phyloP scores from a whole-genome alignment of 306 rosid genomes.

The Quercus ilex region DNA sequence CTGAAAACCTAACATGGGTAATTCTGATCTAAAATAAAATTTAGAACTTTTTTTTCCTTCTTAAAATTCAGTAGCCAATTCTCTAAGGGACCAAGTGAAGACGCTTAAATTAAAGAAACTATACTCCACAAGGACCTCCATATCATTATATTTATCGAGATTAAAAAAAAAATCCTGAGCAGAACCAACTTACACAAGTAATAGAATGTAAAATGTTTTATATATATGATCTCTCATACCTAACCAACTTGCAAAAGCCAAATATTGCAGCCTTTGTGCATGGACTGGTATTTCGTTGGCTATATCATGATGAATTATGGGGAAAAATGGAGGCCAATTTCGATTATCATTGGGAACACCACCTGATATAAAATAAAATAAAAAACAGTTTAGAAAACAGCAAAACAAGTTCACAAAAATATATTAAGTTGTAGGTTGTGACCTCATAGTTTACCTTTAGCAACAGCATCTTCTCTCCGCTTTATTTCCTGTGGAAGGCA shows the following conservation, averaged over 20 bases:
- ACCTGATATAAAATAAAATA: slow-evolving; percentile 41
- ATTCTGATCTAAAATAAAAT: too few relatives aligned
- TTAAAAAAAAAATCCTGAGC: background rate
- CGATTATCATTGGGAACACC: slow-evolving; percentile 72
- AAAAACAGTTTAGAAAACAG: slow-evolving; percentile 11
- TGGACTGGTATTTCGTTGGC: slow-evolving; percentile 93
- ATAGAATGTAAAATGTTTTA: slow-evolving; percentile 9
- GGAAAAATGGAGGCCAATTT: slow-evolving; percentile 98
- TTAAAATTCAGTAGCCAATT: background rate
- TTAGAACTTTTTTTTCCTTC: too few relatives aligned
- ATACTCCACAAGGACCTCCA: background rate
- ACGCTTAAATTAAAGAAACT: background rate
- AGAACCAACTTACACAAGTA: background rate
- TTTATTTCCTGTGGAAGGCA: slow-evolving; percentile 64
- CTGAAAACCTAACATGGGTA: background rate
- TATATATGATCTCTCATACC: slow-evolving; percentile 46
- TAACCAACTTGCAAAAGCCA: slow-evolving; percentile 98
- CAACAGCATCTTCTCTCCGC: slow-evolving; percentile 82
- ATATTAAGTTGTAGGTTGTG: background rate
- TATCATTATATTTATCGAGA: background rate
- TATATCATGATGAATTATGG: slow-evolving; percentile 97
- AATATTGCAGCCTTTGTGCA: slow-evolving; percentile 91
- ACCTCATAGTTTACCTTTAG: slow-evolving; percentile 47
- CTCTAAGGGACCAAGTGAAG: background rate
- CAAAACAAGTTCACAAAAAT: slow-evolving; percentile 1